Evolutionary conservation across 1,284 basidiomycete species (phyloP), one percentile per base, ranked within the genome.

Genomic region (Austroboletus niveus): DNA sequence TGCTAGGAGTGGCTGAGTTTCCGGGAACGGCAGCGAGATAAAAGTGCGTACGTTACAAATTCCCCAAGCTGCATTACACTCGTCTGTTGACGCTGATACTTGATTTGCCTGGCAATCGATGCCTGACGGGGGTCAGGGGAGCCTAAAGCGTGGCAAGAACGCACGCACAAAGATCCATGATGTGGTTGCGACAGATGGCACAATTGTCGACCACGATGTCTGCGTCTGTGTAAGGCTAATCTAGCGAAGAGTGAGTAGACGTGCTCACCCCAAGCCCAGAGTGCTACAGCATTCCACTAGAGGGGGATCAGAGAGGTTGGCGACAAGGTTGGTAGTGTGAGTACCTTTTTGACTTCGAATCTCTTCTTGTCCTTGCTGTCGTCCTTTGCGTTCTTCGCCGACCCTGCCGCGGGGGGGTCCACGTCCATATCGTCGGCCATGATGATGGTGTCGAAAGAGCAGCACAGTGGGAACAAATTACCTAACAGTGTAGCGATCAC

Each of bases 31-130:
- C 0, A n/a, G 24, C 31, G 4, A 22, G 22, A 42, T 30, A 32
- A 48, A 8, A 30, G 22, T 45, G 73, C 89, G 56, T 64, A 97
- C 96, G 72, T 99, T 99, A 73, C 96, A 99, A 54, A 96, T 95
- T 55, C 96, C 96, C 96, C 96, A 99, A 2, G 97, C 97, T 5
- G 97, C 96, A 53, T 96, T 98, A 68, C 97, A 99, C 65, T 98
- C 96, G 66, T 98, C 96, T 61, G 87, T 94, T 11, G 92, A 94
- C 12, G 94, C 91, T 22, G 93, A 96, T 9, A 95, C 92, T 71
- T 98, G 97, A 72, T 99, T 99, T 36, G 97, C 97, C 72, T 99
- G 97, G 71, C 97, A 99, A 71, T 99, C 97, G 70, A 99, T 99
- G 76, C 96, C 95, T 98, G 8, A 32, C 27, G 44, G 20, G 24